These are phyloP conservation scores for Xylaria palmicola DNA, from an alignment of 495 filamentous ascomycete species.

Conservation along the genomic window DNA sequence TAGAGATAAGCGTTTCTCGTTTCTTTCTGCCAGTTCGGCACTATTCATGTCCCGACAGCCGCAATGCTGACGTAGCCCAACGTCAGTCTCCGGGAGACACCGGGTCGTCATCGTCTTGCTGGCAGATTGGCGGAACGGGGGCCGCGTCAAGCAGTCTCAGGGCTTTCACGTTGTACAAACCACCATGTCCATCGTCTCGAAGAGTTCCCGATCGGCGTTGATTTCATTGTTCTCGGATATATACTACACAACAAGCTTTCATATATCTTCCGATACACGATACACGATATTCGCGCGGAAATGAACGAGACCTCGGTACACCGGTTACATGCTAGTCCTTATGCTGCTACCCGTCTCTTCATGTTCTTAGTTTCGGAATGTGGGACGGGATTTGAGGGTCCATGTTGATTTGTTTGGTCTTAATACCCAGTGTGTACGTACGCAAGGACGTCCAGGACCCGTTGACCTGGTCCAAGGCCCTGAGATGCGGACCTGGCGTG, in stretches of 20 bases:
- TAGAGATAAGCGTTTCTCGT: neutral
- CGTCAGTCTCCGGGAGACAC: neutral
- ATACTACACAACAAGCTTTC: too few species aligned
- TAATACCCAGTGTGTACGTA: neutral
- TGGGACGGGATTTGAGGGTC: conserved; percentile 1
- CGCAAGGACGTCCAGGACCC: neutral
- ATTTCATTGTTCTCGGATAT: neutral
- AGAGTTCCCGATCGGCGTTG: too few species aligned
- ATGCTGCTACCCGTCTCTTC: too few species aligned
- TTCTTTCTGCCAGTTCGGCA: neutral
- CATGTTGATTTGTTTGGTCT: neutral
- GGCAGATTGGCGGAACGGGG: neutral
- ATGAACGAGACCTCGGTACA: neutral
- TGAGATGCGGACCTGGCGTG: neutral
- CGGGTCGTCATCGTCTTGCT: neutral
- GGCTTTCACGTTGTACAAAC: neutral
- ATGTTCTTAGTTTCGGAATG: neutral
- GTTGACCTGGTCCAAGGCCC: neutral
- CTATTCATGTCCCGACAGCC: neutral
- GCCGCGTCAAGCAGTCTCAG: too few species aligned
- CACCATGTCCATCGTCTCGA: neutral
- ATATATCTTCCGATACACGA: too few species aligned
- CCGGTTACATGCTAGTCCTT: neutral
- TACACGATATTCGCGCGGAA: too few species aligned
- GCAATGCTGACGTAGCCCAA: neutral